Conservation (phyloP, 2,329 filamentous ascomycete genomes). For the Macrophomina phaseolina region DNA sequence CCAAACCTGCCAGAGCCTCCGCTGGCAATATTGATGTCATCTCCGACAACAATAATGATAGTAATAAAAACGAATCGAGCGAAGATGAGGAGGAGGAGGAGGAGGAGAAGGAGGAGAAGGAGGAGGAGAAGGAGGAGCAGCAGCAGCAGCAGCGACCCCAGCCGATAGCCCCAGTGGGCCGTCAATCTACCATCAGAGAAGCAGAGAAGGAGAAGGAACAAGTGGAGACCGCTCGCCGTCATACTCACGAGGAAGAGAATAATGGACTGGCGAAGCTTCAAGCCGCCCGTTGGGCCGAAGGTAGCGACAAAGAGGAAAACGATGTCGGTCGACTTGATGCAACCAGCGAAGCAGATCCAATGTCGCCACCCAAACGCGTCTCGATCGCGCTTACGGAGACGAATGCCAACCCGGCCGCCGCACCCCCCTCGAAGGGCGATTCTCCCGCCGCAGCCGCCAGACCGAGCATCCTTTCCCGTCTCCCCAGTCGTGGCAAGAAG, state of each 20-base stretch:
- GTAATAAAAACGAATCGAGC: conserved; percentile 31
- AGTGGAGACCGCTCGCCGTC: neutral
- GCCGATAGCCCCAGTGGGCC: conserved; percentile 4
- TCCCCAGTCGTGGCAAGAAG: conserved; percentile 37
- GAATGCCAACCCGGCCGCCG: neutral
- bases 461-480: conserved; percentile 9
- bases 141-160: neutral
- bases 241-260: conserved; percentile 8
- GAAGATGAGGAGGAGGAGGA: neutral
- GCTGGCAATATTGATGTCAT: conserved; percentile 38
- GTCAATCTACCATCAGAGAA: conserved; percentile 32
- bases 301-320: conserved; percentile 8
- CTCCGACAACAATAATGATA: conserved; percentile 36
- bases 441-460: conserved; percentile 29
- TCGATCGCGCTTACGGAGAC: neutral
- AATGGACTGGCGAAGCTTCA: conserved; percentile 22
- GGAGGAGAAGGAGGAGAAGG: too few species aligned
- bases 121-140: neutral
- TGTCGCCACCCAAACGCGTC: neutral
- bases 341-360: neutral
- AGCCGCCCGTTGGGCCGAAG: conserved; percentile 15
- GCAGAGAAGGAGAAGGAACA: conserved; percentile 13
- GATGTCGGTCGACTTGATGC: neutral
- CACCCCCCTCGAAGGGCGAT: neutral
- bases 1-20: conserved; percentile 35